Evolutionary conservation across 2,329 filamentous ascomycete genomes (phyloP), one percentile per base, ranked within the genome.

Genomic region (Pezizomycotina sp.): DNA sequence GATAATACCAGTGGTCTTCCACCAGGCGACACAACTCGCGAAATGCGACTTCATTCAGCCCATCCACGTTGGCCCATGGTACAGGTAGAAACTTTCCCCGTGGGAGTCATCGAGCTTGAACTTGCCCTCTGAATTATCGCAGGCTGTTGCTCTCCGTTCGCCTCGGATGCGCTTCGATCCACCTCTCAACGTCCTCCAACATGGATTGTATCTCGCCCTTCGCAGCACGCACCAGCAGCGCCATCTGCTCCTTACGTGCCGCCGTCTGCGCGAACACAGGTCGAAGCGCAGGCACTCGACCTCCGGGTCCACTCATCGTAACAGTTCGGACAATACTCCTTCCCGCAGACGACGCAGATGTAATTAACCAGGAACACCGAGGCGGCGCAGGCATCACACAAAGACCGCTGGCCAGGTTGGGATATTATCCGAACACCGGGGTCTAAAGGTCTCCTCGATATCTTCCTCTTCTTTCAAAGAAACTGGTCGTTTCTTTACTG

Each of bases 331-430:
- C 51, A 53, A 13, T 47, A 44, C 41, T 53, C 51, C n/a, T 32
- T 36, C 6, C 50, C 51, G n/a, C 51, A 53, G 22, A 49, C 39
- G 8, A 48, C 47, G 31, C 50, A 53, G 14, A 53, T 34, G 19
- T 50, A 53, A 26, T 41, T 38, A 12, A 48, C 45, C 20, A 52
- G 42, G 27, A 50, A 51, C 13, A 51, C 43, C 2, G 44, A 47
- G 3, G 50, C 49, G 16, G 46, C 40, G 14, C 51, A 53, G 6
- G 43, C 35, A 28, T 53, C 51, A 25, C 51, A 53, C 13, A 48
- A 32, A 21, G 38, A 38, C 9, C 44, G 31, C n/a, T n/a, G n/a
- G n/a, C n/a, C n/a, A n/a, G n/a, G n/a, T n/a, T n/a, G n/a, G n/a
- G n/a, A n/a, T n/a, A n/a, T n/a, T n/a, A n/a, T n/a, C n/a, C n/a